Evolutionary conservation across 2,329 filamentous ascomycete species (phyloP).

Genomic region (Colletotrichum gigasporum): DNA sequence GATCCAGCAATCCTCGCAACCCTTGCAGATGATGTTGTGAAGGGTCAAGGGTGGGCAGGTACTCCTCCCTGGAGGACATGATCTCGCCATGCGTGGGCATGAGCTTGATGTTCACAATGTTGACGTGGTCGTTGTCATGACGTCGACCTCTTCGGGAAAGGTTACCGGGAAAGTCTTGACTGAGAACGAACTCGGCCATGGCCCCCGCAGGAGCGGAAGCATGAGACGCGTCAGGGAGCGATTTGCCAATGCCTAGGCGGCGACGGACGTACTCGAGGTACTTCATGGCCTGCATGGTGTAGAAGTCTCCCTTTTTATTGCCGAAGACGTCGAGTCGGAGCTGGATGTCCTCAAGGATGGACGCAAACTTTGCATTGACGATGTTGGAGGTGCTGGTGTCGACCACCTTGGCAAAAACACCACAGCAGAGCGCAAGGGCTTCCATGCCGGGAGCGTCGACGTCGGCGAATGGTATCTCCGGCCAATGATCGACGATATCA

Average conservation of each 20-base stretch:
- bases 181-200: conserved; percentile 40
- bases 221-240: conserved; percentile 25
- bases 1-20: conserved; percentile 59
- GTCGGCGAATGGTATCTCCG: conserved; percentile 11
- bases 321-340: conserved; percentile 4
- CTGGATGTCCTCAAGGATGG: conserved; percentile 29
- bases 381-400: conserved; percentile 48
- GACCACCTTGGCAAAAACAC: conserved; percentile 44
- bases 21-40: conserved; percentile 45
- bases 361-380: conserved; percentile 39
- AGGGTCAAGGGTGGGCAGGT: conserved; percentile 52
- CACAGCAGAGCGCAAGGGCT: conserved; percentile 40
- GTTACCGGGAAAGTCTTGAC: conserved; percentile 43
- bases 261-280: conserved; percentile 42
- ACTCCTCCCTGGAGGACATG: conserved; percentile 50
- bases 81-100: conserved; percentile 61
- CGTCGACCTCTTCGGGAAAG: conserved; percentile 44
- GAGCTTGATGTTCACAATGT: conserved; percentile 57
- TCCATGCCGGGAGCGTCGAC: conserved; percentile 32
- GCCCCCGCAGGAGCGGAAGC: conserved; percentile 10
- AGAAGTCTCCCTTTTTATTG: conserved; percentile 35
- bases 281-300: conserved; percentile 40
- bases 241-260: conserved; percentile 42
- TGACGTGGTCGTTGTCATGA: conserved; percentile 60
- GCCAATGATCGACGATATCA: conserved; percentile 34